Base-by-base conservation (phyloP, 2,329 filamentous ascomycete species). In the Aureobasidium sp. region DNA sequence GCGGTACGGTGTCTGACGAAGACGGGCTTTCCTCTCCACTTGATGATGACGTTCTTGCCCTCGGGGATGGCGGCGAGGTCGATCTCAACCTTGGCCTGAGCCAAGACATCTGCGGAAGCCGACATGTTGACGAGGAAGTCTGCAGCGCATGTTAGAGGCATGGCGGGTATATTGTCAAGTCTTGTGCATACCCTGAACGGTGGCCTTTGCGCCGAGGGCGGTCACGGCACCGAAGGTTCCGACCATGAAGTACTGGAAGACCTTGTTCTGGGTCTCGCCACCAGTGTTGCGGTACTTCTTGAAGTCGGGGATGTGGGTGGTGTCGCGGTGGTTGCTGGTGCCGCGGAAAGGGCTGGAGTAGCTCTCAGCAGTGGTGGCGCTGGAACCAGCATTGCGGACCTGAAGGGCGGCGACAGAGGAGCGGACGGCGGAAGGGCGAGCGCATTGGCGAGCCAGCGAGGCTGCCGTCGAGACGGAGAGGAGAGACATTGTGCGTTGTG, bases 91-190 rank as follows among this genome's bases (percentile, higher is more conserved):
- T 99, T 99, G 78, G 94, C 94, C 87, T 97, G 95, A 75, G 95
- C 94, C 80, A 99, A 81, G 74, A 99, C 91, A 74, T 99, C 94
- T 79, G 94, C 94, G 65, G 94, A 99, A 66, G 94, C 94, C 72
- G 93, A 95, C 95, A 99, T 97, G 86, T 97, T 99, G 82, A 96
- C 91, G 67, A 99, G 85, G 85, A 99, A 99, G 81, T 99, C 94
- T 99, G 78, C 45, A 37, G 68, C 65, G 14, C 27, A 14, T 42
- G 49, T 61, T 45, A 52, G 39, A 61, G 35, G 17, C 33, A 22
- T 40, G 9, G 57, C 44, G 19, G n/a, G 7, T 5, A 29, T 19
- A 4, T 29, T 15, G 15, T 29, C n/a, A 27, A 9, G 42, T 50
- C 11, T 15, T 27, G 22, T 54, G 76, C 89, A 75, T 85, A 99